Conservation (phyloP, 192 early-diverging fungal genomes). For the Entomortierella parvispora region DNA sequence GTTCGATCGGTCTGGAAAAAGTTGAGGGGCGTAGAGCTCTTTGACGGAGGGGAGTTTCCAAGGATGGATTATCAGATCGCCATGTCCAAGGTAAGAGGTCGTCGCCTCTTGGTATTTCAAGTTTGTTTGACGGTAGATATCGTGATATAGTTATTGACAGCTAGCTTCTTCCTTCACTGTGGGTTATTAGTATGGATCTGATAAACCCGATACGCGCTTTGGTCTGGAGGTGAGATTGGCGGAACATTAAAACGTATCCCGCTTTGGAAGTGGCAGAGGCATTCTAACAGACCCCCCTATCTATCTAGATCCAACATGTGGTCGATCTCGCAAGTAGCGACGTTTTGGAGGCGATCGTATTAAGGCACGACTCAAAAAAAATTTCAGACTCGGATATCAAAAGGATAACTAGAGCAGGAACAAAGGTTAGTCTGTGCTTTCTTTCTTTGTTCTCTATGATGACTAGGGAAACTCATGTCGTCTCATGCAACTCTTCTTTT, state of each 20-base stretch:
- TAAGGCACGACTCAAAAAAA: slow-evolving; percentile 51
- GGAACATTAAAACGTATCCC: neutral
- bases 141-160: no score
- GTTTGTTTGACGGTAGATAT: no score
- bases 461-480: neutral
- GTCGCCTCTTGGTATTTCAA: no score
- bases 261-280: no score
- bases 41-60: slow-evolving; percentile 63
- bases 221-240: slow-evolving; percentile 69
- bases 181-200: slow-evolving; percentile 91
- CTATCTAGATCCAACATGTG: slow-evolving; percentile 48
- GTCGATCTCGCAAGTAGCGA: slow-evolving; percentile 26
- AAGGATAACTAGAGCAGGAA: slow-evolving; percentile 1
- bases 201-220: slow-evolving; percentile 91
- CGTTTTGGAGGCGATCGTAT: slow-evolving; percentile 62
- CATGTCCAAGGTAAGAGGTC: slow-evolving; percentile 68
- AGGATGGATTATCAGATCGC: slow-evolving; percentile 85
- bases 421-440: slow-evolving; percentile 10
- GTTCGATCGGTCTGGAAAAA: slow-evolving; percentile 72
- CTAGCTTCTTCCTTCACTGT: no score
- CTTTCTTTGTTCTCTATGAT: neutral
- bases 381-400: slow-evolving; percentile 52
- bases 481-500: neutral
- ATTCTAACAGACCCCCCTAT: no score
- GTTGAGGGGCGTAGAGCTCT: slow-evolving; percentile 62